A percentile compares a stretch with the other conserved stretches of the same genome.
phyloP scores from a whole-genome alignment of 2,329 filamentous ascomycete species.

The Penicillium sp. region DNA sequence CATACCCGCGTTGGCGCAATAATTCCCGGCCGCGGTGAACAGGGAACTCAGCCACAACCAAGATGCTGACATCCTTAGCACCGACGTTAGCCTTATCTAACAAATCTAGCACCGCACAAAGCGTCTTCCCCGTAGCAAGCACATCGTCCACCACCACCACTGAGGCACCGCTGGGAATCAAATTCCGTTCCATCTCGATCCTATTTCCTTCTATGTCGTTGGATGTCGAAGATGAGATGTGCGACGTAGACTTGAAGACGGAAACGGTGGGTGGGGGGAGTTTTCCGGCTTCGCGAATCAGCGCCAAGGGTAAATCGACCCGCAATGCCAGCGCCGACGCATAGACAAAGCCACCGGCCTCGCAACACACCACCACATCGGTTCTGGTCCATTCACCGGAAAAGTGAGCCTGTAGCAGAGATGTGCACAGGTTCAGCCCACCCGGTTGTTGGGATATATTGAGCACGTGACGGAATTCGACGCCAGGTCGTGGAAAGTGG shows the following conservation, averaged over 20 bases:
- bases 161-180: conserved; percentile 38
- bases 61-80: conserved; percentile 49
- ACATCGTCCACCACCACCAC: conserved; percentile 62
- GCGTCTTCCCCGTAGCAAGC: conserved; percentile 55
- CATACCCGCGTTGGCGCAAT: conserved; percentile 51
- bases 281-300: conserved; percentile 58
- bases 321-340: conserved; percentile 50
- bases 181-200: conserved; percentile 52
- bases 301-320: conserved; percentile 44
- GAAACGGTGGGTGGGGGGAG: conserved; percentile 57
- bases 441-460: conserved; percentile 51
- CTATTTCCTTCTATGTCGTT: conserved; percentile 28
- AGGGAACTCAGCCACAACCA: conserved; percentile 59
- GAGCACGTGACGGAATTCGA: conserved; percentile 60
- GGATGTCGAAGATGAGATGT: conserved; percentile 53
- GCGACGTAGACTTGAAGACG: conserved; percentile 48
- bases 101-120: conserved; percentile 53
- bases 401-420: conserved; percentile 50
- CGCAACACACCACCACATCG: conserved; percentile 51
- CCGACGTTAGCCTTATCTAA: too few species aligned
- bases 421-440: conserved; percentile 53
- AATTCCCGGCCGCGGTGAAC: conserved; percentile 51
- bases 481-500: conserved; percentile 51
- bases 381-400: conserved; percentile 48
- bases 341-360: conserved; percentile 57